Conservation (phyloP, 1,284 basidiomycete species). For the Leccinum solheimii region DNA sequence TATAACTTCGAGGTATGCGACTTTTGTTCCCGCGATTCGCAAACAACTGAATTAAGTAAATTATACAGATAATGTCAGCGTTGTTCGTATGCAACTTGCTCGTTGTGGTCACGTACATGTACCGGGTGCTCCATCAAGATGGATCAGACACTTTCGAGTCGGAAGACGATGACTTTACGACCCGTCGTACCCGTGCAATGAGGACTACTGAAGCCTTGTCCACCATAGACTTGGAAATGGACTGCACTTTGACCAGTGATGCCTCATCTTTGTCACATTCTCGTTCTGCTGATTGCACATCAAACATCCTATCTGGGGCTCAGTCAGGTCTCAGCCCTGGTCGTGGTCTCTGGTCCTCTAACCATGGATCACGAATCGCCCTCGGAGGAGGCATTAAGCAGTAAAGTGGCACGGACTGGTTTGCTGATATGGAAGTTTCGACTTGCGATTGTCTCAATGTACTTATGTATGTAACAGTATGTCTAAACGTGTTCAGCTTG, state of each 20-base stretch:
- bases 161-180: not conserved
- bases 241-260: not conserved
- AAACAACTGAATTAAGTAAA: not conserved
- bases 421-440: no score
- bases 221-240: not conserved
- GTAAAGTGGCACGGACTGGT: no score
- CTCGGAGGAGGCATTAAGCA: no score
- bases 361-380: no score
- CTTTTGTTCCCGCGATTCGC: not conserved
- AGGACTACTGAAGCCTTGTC: not conserved
- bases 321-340: no score
- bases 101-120: not conserved
- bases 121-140: not conserved
- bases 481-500: no score
- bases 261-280: not conserved
- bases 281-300: not conserved
- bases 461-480: no score
- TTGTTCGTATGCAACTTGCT: not conserved
- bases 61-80: not conserved
- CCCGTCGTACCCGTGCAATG: not conserved
- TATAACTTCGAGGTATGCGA: not conserved
- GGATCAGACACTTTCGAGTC: not conserved
- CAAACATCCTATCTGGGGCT: no score
- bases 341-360: no score
- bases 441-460: no score